Evolutionary conservation across 305 asterid genomes (phyloP), one percentile per base, ranked within the genome.

Genomic region (Solanum hybrid): DNA sequence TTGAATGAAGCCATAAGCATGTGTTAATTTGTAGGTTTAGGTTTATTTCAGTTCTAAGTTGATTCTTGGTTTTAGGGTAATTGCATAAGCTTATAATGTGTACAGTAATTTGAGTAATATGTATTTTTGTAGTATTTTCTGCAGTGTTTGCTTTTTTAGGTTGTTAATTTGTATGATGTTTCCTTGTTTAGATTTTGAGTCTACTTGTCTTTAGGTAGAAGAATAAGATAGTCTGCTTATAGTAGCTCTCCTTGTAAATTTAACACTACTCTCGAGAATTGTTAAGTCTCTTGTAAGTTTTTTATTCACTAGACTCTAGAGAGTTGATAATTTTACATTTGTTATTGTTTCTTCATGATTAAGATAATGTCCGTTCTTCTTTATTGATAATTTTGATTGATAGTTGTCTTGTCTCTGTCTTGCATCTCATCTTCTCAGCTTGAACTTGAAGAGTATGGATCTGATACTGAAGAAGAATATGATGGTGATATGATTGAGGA

Each of bases 381-480:
- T 51, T 56, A 3, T 24, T 84, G 75, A 84, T 84, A 51, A 51
- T 20, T 20, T 51, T 31, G 56, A 22, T 79, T n/a, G 85, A 36
- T 51, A 84, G 35, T 85, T 87, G 24, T 89, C 76, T 86, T 81
- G 31, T 37, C 40, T 64, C 73, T 87, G 31, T 82, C 93, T 92
- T 71, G 90, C 88, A 3, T 29, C 31, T 73, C 37, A 35, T 88
- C 87, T 38, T 76, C 75, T 69, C 42, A 97, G 99, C 98, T 96
- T 89, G 96, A 95, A 91, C 95, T 93, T 93, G 91, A 95, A 69
- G 98, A 97, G 93, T 97, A 97, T 91, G 97, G 95, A 37, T 60
- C 91, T 32, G 96, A 95, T 31, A 56, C 92, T 38, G 98, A 95
- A 89, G 98, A 94, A 80, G 97, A 94, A 71, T 89, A 46, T 90